Evolutionary conservation across 1,284 basidiomycete species (phyloP).

Genomic region (Pterulicium gracile): DNA sequence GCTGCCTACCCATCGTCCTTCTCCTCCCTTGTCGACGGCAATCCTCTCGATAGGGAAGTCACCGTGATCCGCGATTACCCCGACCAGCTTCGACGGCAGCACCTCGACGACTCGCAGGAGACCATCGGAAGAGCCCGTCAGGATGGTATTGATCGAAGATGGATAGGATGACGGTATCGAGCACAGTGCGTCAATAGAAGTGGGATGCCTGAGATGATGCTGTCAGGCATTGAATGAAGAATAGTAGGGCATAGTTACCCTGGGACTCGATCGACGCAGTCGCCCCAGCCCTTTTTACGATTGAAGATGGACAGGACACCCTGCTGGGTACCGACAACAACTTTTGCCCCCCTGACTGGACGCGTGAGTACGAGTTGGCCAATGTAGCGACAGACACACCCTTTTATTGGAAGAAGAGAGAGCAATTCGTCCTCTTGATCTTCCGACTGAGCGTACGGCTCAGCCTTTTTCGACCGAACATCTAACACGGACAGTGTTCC

Average conservation of each 20-base stretch:
- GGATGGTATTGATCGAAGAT: constrained; percentile 61
- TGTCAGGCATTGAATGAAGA: constrained; percentile 5
- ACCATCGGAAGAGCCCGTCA: constrained; percentile 92
- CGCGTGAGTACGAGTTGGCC: constrained; percentile 8
- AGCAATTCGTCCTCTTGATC: constrained; percentile 95
- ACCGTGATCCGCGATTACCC: constrained; percentile 85
- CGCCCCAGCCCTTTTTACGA: constrained; percentile 76
- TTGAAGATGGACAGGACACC: constrained; percentile 92
- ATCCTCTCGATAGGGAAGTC: constrained; percentile 88
- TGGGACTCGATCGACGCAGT: constrained; percentile 89
- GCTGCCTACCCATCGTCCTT: constrained; percentile 71
- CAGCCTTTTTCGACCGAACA: constrained; percentile 64
- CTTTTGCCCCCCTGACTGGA: constrained; percentile 55
- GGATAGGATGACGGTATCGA: constrained; percentile 57
- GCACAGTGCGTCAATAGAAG: constrained; percentile 80
- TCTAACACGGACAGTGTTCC: constrained; percentile 89
- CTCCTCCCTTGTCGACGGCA: constrained; percentile 42
- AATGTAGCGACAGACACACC: constrained; percentile 33
- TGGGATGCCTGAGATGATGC: constrained; percentile 53
- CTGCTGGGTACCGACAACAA: constrained; percentile 83
- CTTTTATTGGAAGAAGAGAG: constrained; percentile 76
- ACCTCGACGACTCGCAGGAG: constrained; percentile 84
- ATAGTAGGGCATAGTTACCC: constrained; percentile 39
- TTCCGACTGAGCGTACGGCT: constrained; percentile 74
- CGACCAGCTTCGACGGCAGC: constrained; percentile 83